Conservation (phyloP, 2,329 filamentous ascomycete species). For the Colletotrichum karsti region DNA sequence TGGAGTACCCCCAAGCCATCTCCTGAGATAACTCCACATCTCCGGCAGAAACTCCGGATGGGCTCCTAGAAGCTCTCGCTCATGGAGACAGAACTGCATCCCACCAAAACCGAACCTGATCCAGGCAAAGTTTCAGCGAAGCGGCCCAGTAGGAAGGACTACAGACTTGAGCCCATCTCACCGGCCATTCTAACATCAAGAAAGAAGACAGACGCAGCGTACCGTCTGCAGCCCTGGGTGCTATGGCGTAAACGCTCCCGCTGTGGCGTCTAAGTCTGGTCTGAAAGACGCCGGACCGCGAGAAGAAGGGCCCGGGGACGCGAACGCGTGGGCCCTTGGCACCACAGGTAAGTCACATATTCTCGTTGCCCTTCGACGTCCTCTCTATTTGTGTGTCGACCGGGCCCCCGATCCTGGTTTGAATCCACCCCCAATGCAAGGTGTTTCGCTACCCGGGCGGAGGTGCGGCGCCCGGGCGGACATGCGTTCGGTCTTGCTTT, state of each 20-base stretch:
- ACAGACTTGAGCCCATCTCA: neutral
- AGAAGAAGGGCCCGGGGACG: neutral
- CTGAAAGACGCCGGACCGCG: constrained; percentile 18
- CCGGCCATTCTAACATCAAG: neutral
- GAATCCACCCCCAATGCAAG: constrained; percentile 19
- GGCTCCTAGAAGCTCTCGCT: neutral
- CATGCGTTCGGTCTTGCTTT: constrained; percentile 22
- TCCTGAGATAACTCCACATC: neutral
- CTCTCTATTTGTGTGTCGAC: neutral
- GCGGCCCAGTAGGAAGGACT: neutral
- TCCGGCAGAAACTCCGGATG: neutral
- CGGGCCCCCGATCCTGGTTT: constrained; percentile 20
- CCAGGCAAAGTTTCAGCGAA: neutral
- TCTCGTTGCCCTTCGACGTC: neutral
- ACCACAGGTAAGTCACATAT: neutral
- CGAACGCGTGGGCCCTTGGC: constrained; percentile 16
- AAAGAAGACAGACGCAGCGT: neutral
- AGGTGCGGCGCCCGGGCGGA: constrained; percentile 24
- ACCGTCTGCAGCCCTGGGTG: neutral
- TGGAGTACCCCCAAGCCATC: neutral
- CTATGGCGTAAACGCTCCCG: neutral
- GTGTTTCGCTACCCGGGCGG: constrained; percentile 24
- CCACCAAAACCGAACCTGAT: constrained; percentile 1
- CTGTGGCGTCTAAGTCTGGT: constrained; percentile 6
- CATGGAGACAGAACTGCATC: neutral